A percentile compares a stretch with the other conserved stretches of the same genome.
Evolutionary conservation across 148 eudicot species (phyloP).

Genomic region (Drosera capensis): DNA sequence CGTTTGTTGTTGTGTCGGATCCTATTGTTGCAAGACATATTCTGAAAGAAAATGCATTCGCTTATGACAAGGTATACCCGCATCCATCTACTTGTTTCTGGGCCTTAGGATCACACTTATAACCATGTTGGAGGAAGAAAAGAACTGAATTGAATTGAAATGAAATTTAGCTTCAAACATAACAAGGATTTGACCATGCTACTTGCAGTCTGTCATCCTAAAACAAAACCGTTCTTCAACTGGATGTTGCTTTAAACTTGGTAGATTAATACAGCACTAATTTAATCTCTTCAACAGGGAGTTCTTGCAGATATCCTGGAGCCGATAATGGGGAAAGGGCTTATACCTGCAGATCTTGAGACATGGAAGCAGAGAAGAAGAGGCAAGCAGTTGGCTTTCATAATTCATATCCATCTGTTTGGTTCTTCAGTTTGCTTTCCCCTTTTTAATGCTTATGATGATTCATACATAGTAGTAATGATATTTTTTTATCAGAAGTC

Average conservation of each 20-base stretch:
- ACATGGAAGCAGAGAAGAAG: slow-evolving; percentile 98
- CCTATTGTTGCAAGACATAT: slow-evolving; percentile 82
- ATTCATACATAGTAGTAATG: not conserved
- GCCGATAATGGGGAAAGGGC: slow-evolving; percentile 99
- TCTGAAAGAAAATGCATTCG: slow-evolving; percentile 93
- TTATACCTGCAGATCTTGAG: slow-evolving; percentile 90
- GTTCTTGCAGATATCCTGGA: slow-evolving; percentile 98
- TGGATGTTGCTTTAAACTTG: too few species aligned
- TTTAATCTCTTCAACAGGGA: slow-evolving; percentile 33
- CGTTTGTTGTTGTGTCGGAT: slow-evolving; percentile 94
- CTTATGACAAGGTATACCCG: slow-evolving; percentile 76
- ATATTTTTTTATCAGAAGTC: too few species aligned
- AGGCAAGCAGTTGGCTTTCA: slow-evolving; percentile 36
- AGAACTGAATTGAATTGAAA: too few species aligned
- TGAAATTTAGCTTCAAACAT: too few species aligned
- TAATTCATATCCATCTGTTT: too few species aligned
- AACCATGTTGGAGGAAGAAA: not conserved
- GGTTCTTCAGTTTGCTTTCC: not conserved
- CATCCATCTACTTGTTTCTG: not conserved
- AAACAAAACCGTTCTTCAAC: too few species aligned
- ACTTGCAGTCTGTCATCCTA: too few species aligned
- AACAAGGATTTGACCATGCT: too few species aligned
- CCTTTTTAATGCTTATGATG: not conserved
- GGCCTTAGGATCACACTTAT: not conserved
- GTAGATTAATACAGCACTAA: too few species aligned